These are phyloP conservation scores for Gynostemma pentaphyllum DNA, from an alignment of 306 rosid genomes.

Conservation along the genomic window DNA sequence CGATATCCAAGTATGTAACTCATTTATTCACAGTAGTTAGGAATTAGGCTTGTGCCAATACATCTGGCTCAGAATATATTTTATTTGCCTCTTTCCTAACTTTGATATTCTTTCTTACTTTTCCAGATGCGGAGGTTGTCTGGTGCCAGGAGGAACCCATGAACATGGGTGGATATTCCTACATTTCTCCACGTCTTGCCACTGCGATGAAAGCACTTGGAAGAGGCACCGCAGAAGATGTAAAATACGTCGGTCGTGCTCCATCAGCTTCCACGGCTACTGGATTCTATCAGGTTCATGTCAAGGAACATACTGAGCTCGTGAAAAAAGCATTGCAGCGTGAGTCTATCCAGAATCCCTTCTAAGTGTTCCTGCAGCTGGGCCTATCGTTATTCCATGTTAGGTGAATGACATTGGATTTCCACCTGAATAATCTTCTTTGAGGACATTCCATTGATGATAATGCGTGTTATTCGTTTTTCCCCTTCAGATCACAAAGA, in stretches of 20 bases:
- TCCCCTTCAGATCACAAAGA: neutral
- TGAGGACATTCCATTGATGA: neutral
- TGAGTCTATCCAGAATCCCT: conserved; percentile 37
- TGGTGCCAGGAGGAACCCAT: conserved; percentile 99
- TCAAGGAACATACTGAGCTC: conserved; percentile 70
- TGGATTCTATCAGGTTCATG: conserved; percentile 72
- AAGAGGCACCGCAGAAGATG: conserved; percentile 57
- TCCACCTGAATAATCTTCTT: neutral
- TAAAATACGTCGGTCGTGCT: conserved; percentile 77
- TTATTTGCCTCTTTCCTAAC: neutral
- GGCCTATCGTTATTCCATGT: neutral
- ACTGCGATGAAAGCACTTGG: conserved; percentile 63
- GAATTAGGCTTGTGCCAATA: neutral
- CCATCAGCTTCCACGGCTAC: conserved; percentile 93
- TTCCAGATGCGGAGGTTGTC: conserved; percentile 78
- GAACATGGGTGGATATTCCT: conserved; percentile 92
- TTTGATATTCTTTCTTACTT: neutral
- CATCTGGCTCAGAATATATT: neutral
- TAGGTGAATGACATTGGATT: neutral
- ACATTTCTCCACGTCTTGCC: conserved; percentile 57
- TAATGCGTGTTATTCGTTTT: neutral
- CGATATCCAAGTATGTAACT: conserved; percentile 79
- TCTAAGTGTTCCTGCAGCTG: neutral
- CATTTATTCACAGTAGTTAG: neutral
- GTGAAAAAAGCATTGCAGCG: conserved; percentile 68